Evolutionary conservation across 1,284 basidiomycete genomes (phyloP), one percentile per base, ranked within the genome.

Genomic region (Fomitopsis betulina): DNA sequence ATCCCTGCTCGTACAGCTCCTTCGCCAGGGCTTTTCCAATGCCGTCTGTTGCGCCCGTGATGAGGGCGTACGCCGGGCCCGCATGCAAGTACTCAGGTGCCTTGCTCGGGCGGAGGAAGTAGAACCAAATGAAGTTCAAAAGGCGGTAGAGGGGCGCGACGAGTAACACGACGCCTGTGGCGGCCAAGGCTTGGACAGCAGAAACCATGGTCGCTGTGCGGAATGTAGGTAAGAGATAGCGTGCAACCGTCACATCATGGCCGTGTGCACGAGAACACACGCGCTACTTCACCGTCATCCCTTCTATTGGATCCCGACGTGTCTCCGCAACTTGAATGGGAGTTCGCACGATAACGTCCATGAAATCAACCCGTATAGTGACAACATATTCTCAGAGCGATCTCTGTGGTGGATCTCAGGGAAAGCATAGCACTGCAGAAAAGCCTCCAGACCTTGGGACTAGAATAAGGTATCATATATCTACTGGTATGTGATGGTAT

Each of bases 1-100:
- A 72, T 17, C 70, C 69, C 32, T 60, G 62, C 32, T 54, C 56
- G 54, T 70, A 68, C 19, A 72, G 65, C 63, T 71, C 68, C 5
- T 60, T 60, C 9, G 70, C 69, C 6, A 64, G 45, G 4, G 63
- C 65, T 54, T 67, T 69, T 33, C 70, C 70, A n/a, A 72, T 72
- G 17, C 70, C 70, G 55, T 72, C 70, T 17, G 70, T 63, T 2
- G 70, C 70, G 1, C 70, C 70, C 0, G 70, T 72, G 37, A 72
- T 58, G 43, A 72, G 52, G 1, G 70, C 70, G 58, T 69, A 71
- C 0, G 70, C 61, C 15, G 61, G 57, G 1, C 51, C 21, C 7
- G 68, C 67, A 40, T 70, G 67, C 8, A 68, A 63, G 56, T 63
- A 71, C 13, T 61, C 59, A 32, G 63, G 59, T 15, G 68, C 56